Evolutionary conservation across 768 basidiomycete species (phyloP), one percentile per base, ranked within the genome.

Genomic region (Chlorophyllum brunneum): DNA sequence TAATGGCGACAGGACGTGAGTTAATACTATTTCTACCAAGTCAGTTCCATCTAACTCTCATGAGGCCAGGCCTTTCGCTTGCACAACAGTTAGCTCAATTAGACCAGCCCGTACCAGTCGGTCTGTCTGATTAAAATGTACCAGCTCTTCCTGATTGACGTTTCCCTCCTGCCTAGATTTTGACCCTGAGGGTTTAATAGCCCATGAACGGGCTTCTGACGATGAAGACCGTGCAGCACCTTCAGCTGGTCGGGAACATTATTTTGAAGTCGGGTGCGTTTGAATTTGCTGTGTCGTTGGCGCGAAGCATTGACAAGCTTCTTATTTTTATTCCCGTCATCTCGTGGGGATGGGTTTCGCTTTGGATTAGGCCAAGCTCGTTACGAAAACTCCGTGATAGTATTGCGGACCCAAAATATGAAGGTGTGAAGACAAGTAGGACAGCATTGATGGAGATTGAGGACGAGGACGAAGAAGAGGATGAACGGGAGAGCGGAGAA

Each of bases 31-130:
- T 10, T 7, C 22, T 1, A 26, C 24, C 30, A 34, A 18, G 23
- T 29, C 29, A 26, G 41, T 15, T 13, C 34, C 15, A 24, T 31
- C 24, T 40, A 7, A 34, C 34, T 22, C 20, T 26, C 24, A n/a
- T 15, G 11, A n/a, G 27, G 18, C 24, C 31, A 77, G 74, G 73
- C 16, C 65, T 86, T 30, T 82, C 86, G 2, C 76, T 90, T 22
- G 83, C 82, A 2, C 80, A 95, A 63, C 92, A 95, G 63, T 81
- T 97, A 36, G 86, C 86, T 31, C 79, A 86, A 62, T 80, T 98
- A 22, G 79, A 89, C 41, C 81, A 88, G 46, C 70, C 83, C 18
- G 77, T 83, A 9, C 88, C 88, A 43, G 68, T 73, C 31, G 88
- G 92, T 86, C 61, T 55, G 78, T 68, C 18, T 33, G n/a, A 4